Conservation (phyloP, 805 yeast species). For the Priceomyces melissophilus region DNA sequence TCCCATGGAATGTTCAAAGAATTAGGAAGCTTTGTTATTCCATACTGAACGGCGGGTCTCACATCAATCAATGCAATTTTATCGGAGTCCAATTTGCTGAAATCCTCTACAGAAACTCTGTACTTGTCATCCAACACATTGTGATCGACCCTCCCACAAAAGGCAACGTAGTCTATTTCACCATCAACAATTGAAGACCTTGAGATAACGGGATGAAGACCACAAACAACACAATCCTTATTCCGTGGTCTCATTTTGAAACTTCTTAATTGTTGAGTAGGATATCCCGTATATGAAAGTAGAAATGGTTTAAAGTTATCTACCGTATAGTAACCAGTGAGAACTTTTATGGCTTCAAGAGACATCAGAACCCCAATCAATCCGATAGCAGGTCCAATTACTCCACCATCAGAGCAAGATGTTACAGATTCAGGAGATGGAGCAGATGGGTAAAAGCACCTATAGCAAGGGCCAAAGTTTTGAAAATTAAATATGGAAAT, state of each 20-base stretch:
- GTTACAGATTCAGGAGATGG: constrained; percentile 82
- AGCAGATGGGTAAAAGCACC: constrained; percentile 89
- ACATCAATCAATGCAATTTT: constrained; percentile 62
- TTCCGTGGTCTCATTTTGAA: constrained; percentile 79
- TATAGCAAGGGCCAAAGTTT: constrained; percentile 79
- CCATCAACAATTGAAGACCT: constrained; percentile 43
- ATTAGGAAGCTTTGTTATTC: constrained; percentile 56
- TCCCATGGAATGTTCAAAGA: constrained; percentile 65
- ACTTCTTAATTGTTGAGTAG: constrained; percentile 60
- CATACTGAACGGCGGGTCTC: constrained; percentile 73
- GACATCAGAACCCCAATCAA: constrained; percentile 88
- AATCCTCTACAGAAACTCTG: constrained; percentile 45
- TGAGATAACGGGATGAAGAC: constrained; percentile 50
- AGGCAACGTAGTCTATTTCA: constrained; percentile 58
- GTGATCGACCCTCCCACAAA: constrained; percentile 65
- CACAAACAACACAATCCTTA: constrained; percentile 61
- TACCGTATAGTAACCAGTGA: constrained; percentile 49
- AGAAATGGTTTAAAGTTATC: constrained; percentile 66
- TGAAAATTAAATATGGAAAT: constrained; percentile 66
- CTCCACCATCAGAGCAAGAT: constrained; percentile 91
- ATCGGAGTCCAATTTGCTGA: constrained; percentile 15
- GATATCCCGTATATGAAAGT: constrained; percentile 64
- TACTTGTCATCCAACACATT: constrained; percentile 42
- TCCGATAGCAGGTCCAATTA: constrained; percentile 95
- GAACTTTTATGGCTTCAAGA: constrained; percentile 73